These are phyloP conservation scores for Ophiocordyceps robertsii DNA, from an alignment of 2,329 filamentous ascomycete species.

Conservation along the genomic window DNA sequence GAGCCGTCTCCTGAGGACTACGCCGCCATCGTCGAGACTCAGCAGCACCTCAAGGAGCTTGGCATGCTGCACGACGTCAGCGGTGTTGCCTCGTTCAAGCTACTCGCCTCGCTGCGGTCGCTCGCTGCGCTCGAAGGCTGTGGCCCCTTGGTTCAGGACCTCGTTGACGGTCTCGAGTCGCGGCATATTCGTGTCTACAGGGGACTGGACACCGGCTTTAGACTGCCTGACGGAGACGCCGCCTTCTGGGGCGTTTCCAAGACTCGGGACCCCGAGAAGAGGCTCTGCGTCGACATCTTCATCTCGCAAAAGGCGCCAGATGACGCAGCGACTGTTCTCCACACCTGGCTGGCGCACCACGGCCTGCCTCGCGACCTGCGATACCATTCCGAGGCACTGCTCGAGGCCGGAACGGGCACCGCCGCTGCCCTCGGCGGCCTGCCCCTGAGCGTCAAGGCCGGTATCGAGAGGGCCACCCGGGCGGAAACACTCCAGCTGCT, in stretches of 20 bases:
- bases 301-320: conserved; percentile 19
- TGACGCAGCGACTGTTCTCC: conserved; percentile 17
- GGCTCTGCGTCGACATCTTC: conserved; percentile 16
- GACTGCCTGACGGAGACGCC: conserved; percentile 12
- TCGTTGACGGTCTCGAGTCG: conserved; percentile 14
- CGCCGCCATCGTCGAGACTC: conserved; percentile 15
- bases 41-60: conserved; percentile 16
- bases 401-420: conserved; percentile 8
- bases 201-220: conserved; percentile 22
- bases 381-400: conserved; percentile 16
- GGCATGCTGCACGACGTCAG: conserved; percentile 17
- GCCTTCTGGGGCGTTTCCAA: conserved; percentile 20
- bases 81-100: conserved; percentile 12
- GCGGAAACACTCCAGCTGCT: conserved; percentile 17
- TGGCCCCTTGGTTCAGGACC: conserved; percentile 10
- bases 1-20: conserved; percentile 15
- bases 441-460: conserved; percentile 13
- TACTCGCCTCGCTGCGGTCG: conserved; percentile 10
- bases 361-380: conserved; percentile 17
- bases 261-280: conserved; percentile 7
- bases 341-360: conserved; percentile 23
- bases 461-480: conserved; percentile 14
- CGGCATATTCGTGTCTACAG: conserved; percentile 15
- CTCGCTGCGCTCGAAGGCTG: conserved; percentile 8
- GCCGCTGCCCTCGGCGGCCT: conserved; percentile 2